These are phyloP conservation scores for Trypanosoma congolense DNA, from an alignment of 208 protist species.

Conservation along the genomic window DNA sequence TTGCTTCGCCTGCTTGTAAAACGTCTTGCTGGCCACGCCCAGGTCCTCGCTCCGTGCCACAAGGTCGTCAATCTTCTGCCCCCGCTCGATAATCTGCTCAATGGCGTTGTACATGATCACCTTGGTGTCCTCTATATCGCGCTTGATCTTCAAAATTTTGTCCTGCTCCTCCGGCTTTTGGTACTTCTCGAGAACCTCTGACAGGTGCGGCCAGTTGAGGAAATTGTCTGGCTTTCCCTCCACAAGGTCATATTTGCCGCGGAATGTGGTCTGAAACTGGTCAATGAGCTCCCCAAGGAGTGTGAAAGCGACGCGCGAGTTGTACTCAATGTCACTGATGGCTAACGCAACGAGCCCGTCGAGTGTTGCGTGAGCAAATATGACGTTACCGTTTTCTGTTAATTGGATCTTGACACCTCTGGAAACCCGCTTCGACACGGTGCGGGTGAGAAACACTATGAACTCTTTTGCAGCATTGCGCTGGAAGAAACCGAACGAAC, in stretches of 20 bases:
- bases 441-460: constrained; percentile 82
- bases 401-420: constrained; percentile 72
- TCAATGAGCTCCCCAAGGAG: constrained; percentile 61
- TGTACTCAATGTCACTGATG: constrained; percentile 86
- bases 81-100: constrained; percentile 84
- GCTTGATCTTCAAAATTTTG: constrained; percentile 85
- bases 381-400: constrained; percentile 75
- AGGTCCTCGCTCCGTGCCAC: constrained; percentile 82
- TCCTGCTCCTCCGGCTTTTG: constrained; percentile 89
- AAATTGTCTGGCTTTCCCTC: constrained; percentile 65
- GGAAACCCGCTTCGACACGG: constrained; percentile 68
- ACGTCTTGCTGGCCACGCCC: constrained; percentile 80
- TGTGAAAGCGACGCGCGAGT: constrained; percentile 79
- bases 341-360: constrained; percentile 80
- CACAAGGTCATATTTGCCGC: constrained; percentile 72
- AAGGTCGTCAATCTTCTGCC: constrained; percentile 89
- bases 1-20: constrained; percentile 87
- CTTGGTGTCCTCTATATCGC: constrained; percentile 89
- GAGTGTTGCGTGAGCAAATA: constrained; percentile 59
- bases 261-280: constrained; percentile 80
- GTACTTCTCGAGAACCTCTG: constrained; percentile 73
- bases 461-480: constrained; percentile 76
- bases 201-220: constrained; percentile 67
- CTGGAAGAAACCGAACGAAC: constrained; percentile 87
- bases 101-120: constrained; percentile 92